Evolutionary conservation across 2,329 filamentous ascomycete genomes (phyloP), one percentile per base, ranked within the genome.

Genomic region (Aspergillus sp.): DNA sequence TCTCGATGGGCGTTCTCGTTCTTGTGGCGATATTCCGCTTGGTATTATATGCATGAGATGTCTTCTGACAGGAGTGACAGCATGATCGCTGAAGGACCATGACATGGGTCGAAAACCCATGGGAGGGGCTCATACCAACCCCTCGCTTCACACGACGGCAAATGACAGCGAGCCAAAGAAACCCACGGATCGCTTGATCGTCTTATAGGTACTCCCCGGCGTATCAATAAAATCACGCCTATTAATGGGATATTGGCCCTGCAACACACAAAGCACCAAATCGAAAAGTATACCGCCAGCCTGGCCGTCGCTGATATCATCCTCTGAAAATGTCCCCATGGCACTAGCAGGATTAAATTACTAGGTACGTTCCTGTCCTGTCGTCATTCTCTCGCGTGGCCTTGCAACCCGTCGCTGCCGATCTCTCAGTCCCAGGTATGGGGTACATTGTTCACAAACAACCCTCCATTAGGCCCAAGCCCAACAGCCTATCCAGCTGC

Each of bases 181-280:
- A 57, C 55, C 48, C 54, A 56, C 54, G 48, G 54, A 56, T 56
- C 54, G 54, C 47, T 50, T 27, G 47, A 51, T 40, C 27, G 46
- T 34, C 47, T 46, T 30, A 20, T 4, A 20, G 3, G 20, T 20
- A 27, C 44, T 37, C 34, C 24, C 44, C 44, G 27, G 15, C 27
- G 30, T 46, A 46, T 46, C 15, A 37, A 37, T 37, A 37, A 37
- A 6, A n/a, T 6, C 5, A 37, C 9, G 7, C n/a, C 17, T 42
- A 42, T 20, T 42, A n/a, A 13, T 37, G 27, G 27, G 27, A 9
- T 9, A 37, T n/a, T 37, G 34, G 12, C 15, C 15, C 34, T 37
- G 33, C 33, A 13, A 12, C 9, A 34, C 9, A 12, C 11, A 12
- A 34, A 34, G 11, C 4, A 9, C 4, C 34, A 20, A 20, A 15